Evolutionary conservation across 805 yeast genomes (phyloP), one percentile per base, ranked within the genome.

Genomic region (Komagataella pastoris): DNA sequence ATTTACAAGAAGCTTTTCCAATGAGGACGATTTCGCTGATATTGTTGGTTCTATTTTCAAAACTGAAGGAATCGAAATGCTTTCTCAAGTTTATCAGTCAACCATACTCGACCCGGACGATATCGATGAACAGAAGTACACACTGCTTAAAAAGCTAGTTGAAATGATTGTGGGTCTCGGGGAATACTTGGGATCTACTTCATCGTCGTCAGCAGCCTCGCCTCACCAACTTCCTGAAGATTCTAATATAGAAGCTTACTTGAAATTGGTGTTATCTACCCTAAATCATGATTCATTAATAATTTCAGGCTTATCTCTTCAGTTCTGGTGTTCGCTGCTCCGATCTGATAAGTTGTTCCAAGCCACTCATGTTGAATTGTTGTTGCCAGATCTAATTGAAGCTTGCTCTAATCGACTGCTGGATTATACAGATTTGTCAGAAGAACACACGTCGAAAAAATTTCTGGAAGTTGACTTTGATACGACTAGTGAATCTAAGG

Each of bases 311-410:
- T 73, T 93, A 17, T 86, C 97, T 0, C 68, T 93, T 50, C 96
- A 89, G 63, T 85, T 93, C 70, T 95, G 99, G 99, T 88, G 95
- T 54, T 79, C 91, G 2, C 80, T 91, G 57, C 69, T 95, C 50
- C 76, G 99, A 59, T 79, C 83, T 53, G 96, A 89, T 57, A 87
- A 83, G 54, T 71, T 85, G 48, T 73, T 83, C 54, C 78, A 80
- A 10, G 76, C 74, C 56, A 71, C 73, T 5, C 76, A 78, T 47
- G 79, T 85, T 46, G 73, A 74, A 50, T 68, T 68, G 6, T 65
- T 84, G 14, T 68, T 87, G 52, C 83, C 93, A 17, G 80, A 79
- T 14, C 68, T 93, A 46, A 69, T 95, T 49, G 86, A 86, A 58
- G 76, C 79, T 44, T 79, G 95, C 1, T 85, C 96, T 0, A 80